A percentile compares a stretch with the other conserved stretches of the same genome.
These are phyloP conservation scores for Byssoonygena ceratinophila DNA, from an alignment of 2,329 filamentous ascomycete genomes.

Conservation along the genomic window DNA sequence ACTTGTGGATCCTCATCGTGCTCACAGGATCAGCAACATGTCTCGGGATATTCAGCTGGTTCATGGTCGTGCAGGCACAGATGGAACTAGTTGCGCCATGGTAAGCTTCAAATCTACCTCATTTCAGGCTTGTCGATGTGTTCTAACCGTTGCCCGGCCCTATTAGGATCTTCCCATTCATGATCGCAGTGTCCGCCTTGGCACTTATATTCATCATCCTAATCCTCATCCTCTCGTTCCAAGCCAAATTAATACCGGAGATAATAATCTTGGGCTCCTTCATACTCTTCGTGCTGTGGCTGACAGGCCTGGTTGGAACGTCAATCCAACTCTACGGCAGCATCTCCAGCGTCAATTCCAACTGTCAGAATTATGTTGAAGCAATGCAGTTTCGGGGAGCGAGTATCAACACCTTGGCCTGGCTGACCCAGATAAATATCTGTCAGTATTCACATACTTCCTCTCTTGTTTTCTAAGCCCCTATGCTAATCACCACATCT, in stretches of 20 bases:
- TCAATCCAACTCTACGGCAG: conserved; percentile 51
- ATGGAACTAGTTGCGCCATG: conserved; percentile 50
- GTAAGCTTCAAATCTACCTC: conserved; percentile 37
- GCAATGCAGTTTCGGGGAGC: conserved; percentile 39
- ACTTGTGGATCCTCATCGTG: conserved; percentile 55
- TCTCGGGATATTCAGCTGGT: conserved; percentile 51
- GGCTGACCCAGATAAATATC: conserved; percentile 52
- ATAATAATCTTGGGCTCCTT: conserved; percentile 51
- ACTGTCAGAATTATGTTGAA: conserved; percentile 49
- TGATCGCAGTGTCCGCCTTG: conserved; percentile 48
- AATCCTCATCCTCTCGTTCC: conserved; percentile 47
- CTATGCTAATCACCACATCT: not conserved
- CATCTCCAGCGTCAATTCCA: conserved; percentile 46
- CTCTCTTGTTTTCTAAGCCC: not conserved
- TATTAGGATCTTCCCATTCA: conserved; percentile 54
- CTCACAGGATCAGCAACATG: conserved; percentile 48
- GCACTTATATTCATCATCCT: conserved; percentile 50
- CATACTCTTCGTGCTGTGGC: conserved; percentile 51
- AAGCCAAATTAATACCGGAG: conserved; percentile 48
- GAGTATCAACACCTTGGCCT: conserved; percentile 48
- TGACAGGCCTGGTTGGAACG: conserved; percentile 53
- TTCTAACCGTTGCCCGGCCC: no score
- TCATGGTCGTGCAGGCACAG: conserved; percentile 48
- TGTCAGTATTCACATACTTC: conserved; percentile 36
- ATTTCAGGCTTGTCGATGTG: no score